phyloP scores from a whole-genome alignment of 805 yeast species.

The Myxozyma nipponensis region DNA sequence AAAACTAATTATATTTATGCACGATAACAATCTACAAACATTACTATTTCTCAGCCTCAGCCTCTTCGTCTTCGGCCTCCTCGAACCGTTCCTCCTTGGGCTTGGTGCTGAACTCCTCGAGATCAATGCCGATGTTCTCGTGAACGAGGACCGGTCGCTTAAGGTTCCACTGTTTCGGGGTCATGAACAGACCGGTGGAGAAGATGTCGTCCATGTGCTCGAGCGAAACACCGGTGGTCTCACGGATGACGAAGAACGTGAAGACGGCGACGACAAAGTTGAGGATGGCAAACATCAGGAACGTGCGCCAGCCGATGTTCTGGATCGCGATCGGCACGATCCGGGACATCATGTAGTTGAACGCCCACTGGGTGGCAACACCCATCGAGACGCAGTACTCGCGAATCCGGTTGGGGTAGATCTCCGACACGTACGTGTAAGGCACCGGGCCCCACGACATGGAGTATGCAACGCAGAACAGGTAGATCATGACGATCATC shows the following conservation, averaged over 20 bases:
- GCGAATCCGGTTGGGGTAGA: conserved; percentile 23
- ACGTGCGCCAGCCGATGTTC: conserved; percentile 23
- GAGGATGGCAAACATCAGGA: conserved; percentile 26
- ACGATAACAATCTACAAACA: too few species aligned
- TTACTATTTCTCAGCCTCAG: too few species aligned
- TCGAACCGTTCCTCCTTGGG: too few species aligned
- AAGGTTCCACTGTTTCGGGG: conserved; percentile 16
- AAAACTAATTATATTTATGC: neutral
- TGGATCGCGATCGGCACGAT: conserved; percentile 19
- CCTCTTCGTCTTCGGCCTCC: too few species aligned
- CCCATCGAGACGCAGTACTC: conserved; percentile 24
- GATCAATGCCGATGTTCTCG: conserved; percentile 6
- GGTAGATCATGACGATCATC: conserved; percentile 24
- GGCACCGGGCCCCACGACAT: conserved; percentile 26
- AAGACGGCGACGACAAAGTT: conserved; percentile 40
- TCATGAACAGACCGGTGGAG: conserved; percentile 18
- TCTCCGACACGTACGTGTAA: conserved; percentile 20
- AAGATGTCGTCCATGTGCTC: conserved; percentile 77
- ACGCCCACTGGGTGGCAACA: conserved; percentile 25
- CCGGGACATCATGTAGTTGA: conserved; percentile 19
- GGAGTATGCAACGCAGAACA: conserved; percentile 19
- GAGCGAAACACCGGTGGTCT: conserved; percentile 65
- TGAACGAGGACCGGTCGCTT: conserved; percentile 2
- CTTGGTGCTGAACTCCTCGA: too few species aligned
- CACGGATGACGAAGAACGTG: conserved; percentile 53